Conservation (phyloP, 192 early-diverging fungal genomes). For the Linnemannia hyalina region DNA sequence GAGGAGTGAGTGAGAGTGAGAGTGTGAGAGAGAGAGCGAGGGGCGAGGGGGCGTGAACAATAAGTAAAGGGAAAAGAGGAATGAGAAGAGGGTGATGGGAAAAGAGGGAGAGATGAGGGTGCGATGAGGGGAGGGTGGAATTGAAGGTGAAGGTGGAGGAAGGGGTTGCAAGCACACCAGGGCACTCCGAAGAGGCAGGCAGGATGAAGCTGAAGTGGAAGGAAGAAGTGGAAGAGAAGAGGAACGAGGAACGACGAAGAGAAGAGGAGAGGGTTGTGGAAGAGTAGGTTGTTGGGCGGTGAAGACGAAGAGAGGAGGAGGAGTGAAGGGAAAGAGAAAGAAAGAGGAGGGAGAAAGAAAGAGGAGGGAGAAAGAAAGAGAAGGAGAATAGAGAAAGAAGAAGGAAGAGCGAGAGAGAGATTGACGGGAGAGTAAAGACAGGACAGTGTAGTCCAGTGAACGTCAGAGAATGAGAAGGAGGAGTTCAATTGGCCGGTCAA, state of each 20-base stretch:
- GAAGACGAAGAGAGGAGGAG: neutral
- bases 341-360: neutral
- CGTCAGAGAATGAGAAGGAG: neutral
- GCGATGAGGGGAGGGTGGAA: neutral
- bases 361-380: neutral
- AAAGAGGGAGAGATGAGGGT: neutral
- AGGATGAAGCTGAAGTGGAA: slow-evolving; percentile 2
- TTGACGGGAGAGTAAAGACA: neutral
- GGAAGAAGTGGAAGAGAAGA: neutral
- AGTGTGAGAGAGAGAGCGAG: neutral
- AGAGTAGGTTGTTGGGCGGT: neutral
- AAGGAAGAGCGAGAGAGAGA: neutral
- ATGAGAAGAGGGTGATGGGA: neutral
- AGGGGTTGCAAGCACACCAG: neutral
- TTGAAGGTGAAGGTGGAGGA: neutral
- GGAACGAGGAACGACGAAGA: neutral
- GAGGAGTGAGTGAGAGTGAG: neutral
- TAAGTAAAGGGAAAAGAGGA: neutral
- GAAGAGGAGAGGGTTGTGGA: neutral
- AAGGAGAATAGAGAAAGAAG: neutral
- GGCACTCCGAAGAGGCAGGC: too few relatives aligned
- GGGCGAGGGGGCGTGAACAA: neutral
- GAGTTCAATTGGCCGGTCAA: neutral
- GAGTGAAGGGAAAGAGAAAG: neutral
- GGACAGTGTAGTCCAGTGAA: neutral